Base-by-base conservation (phyloP, 139 green algal species). In the Diplosphaera chodatii region DNA sequence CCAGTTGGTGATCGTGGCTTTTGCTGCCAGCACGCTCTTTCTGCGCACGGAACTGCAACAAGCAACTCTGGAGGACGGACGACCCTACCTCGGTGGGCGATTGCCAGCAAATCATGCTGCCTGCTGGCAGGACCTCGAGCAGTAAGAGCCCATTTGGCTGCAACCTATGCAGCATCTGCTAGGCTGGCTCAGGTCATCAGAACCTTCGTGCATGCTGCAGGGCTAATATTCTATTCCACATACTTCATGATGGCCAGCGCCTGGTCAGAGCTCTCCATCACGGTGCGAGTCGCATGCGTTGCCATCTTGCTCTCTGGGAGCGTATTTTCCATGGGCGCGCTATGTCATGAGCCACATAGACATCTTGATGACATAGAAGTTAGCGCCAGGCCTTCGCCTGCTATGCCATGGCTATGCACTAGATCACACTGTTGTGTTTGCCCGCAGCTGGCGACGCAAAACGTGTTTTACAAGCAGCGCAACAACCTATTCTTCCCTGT, bases 401-500 rank as follows among this genome's bases (percentile, higher is more conserved):
- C n/a, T n/a, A n/a, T n/a, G n/a, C n/a, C n/a, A n/a, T n/a, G n/a
- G 22, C 55, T 64, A 18, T 64, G 55, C 16, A 10, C 23, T n/a
- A 29, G 8, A 13, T 18, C 23, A 10, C n/a, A 18, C 10, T 64
- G 55, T 4, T 18, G n/a, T 18, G 13, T 48, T 69, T 59, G 16
- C 21, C 5, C 72, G 68, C 74, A 79, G 74, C 32, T 74, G n/a
- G 31, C 63, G 28, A 55, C 27, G 1, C 56, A 74, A 22, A 67
- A 29, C n/a, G 74, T 79, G 0, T 90, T 84, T 63, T 90, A 80
- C 72, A 88, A 81, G 68, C 85, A 90, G 67, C 71, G 85, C 21
- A 63, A 77, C 8, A 73, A 79, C 62, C 55, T 73, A 27, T 80
- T 85, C 71, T 85, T 70, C 72, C 74, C 83, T 13, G 74, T 74